These are phyloP conservation scores for Borovskyia barvae DNA, from an alignment of 208 protist species.

Conservation along the genomic window DNA sequence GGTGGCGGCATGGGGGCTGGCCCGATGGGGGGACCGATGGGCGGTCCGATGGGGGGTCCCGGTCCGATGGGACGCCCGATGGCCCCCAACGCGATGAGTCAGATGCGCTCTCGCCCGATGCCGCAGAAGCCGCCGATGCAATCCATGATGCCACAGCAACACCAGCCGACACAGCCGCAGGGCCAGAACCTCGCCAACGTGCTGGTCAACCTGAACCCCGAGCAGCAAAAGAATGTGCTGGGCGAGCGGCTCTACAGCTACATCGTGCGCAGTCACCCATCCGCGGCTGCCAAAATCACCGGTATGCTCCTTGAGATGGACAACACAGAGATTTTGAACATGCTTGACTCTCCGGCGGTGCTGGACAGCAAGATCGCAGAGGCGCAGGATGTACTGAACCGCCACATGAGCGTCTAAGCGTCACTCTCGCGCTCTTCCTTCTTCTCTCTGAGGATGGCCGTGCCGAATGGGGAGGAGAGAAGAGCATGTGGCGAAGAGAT, in stretches of 20 bases:
- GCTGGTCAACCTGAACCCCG: slow-evolving; percentile 63
- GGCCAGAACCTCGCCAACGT: slow-evolving; percentile 67
- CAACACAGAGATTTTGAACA: slow-evolving; percentile 93
- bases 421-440: background rate
- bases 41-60: slow-evolving; percentile 23
- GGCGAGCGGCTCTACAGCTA: slow-evolving; percentile 96
- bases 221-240: slow-evolving; percentile 95
- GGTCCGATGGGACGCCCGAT: slow-evolving; percentile 29
- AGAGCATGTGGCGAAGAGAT: too few species aligned
- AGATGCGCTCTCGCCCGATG: slow-evolving; percentile 59
- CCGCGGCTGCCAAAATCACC: slow-evolving; percentile 97
- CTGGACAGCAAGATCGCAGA: slow-evolving; percentile 96
- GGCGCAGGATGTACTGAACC: slow-evolving; percentile 94
- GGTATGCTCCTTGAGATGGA: slow-evolving; percentile 99
- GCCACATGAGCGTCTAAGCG: slow-evolving; percentile 77
- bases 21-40: slow-evolving; percentile 22
- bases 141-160: slow-evolving; percentile 57
- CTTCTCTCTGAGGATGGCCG: too few species aligned
- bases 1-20: slow-evolving; percentile 31
- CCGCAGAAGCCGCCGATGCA: slow-evolving; percentile 67
- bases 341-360: slow-evolving; percentile 91
- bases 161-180: slow-evolving; percentile 34
- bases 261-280: slow-evolving; percentile 86
- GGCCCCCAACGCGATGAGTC: slow-evolving; percentile 72
- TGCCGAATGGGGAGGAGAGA: too few species aligned